A percentile compares a stretch with the other conserved stretches of the same genome.
Evolutionary conservation across 371 early-diverging fungal genomes (phyloP).

Genomic region (Mortierella sp.): DNA sequence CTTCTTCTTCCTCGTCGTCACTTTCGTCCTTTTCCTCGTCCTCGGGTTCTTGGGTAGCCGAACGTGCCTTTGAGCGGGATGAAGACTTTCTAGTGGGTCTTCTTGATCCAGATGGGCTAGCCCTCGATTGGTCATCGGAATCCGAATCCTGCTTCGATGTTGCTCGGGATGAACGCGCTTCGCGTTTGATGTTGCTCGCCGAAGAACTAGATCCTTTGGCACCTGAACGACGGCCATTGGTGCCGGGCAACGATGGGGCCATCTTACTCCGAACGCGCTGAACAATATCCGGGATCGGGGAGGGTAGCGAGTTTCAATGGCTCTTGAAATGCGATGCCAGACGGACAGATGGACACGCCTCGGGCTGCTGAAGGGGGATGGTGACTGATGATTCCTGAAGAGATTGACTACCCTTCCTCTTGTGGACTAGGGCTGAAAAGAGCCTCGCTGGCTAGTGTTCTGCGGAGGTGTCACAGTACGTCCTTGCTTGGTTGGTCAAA

Average conservation of each 20-base stretch:
- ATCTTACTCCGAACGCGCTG: slow-evolving; percentile 5
- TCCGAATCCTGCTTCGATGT: slow-evolving; percentile 20
- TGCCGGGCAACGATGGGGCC: slow-evolving; percentile 27
- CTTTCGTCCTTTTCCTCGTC: not conserved
- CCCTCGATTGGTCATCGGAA: slow-evolving; percentile 9
- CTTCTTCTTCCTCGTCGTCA: slow-evolving; percentile 1
- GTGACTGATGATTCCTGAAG: too few relatives aligned
- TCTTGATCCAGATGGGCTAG: slow-evolving; percentile 17
- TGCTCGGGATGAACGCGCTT: slow-evolving; percentile 7
- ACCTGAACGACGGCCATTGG: slow-evolving; percentile 13
- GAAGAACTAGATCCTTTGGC: slow-evolving; percentile 12
- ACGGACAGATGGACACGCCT: too few relatives aligned
- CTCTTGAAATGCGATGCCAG: too few relatives aligned
- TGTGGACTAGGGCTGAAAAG: too few relatives aligned
- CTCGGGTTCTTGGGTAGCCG: not conserved
- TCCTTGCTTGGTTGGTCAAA: too few relatives aligned
- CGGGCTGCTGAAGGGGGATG: too few relatives aligned
- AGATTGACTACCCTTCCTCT: too few relatives aligned
- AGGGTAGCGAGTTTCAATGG: too few relatives aligned
- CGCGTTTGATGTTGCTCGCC: not conserved
- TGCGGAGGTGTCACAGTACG: too few relatives aligned
- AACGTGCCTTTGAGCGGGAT: not conserved
- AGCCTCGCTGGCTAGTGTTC: too few relatives aligned
- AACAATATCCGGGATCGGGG: too few relatives aligned
- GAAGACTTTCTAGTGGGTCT: slow-evolving; percentile 13